These are phyloP conservation scores for Zymoseptoria pseudotritici DNA, from an alignment of 2,329 filamentous ascomycete species.

Conservation along the genomic window DNA sequence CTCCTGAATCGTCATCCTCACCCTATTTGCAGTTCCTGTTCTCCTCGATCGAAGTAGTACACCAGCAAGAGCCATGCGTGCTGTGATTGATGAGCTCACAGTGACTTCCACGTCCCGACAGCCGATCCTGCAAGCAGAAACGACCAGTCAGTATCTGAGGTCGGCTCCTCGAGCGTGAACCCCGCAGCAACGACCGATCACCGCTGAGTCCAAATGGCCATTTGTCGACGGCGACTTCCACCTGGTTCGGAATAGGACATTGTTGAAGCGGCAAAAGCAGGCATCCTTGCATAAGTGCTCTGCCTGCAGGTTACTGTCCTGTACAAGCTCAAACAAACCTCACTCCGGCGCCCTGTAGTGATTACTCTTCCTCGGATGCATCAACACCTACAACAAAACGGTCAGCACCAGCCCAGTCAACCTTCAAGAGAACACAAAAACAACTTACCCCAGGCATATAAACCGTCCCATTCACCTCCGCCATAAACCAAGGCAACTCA, in stretches of 20 bases:
- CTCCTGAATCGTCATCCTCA: too few relatives aligned
- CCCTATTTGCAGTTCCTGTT: not conserved
- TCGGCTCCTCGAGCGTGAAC: too few relatives aligned
- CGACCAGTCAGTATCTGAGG: too few relatives aligned
- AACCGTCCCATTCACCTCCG: conserved; percentile 24
- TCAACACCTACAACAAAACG: conserved; percentile 21
- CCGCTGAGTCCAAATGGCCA: too few relatives aligned
- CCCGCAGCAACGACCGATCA: too few relatives aligned
- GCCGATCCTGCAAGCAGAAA: too few relatives aligned
- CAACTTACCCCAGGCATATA: conserved; percentile 24
- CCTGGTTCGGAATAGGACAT: too few relatives aligned
- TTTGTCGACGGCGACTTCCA: too few relatives aligned
- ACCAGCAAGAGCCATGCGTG: not conserved
- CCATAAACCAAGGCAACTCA: conserved; percentile 26
- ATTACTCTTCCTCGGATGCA: conserved; percentile 34
- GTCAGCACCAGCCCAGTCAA: not conserved
- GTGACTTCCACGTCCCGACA: too few relatives aligned
- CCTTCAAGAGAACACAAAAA: not conserved
- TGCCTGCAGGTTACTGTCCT: not conserved
- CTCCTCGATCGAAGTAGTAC: too few relatives aligned
- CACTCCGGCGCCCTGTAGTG: conserved; percentile 2
- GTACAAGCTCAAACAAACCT: not conserved
- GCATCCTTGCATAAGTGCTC: too few relatives aligned
- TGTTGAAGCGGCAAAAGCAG: too few relatives aligned
- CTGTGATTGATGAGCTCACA: not conserved